These are phyloP conservation scores for Silene coronaria DNA, from an alignment of 179 eudicot genomes.

Conservation along the genomic window DNA sequence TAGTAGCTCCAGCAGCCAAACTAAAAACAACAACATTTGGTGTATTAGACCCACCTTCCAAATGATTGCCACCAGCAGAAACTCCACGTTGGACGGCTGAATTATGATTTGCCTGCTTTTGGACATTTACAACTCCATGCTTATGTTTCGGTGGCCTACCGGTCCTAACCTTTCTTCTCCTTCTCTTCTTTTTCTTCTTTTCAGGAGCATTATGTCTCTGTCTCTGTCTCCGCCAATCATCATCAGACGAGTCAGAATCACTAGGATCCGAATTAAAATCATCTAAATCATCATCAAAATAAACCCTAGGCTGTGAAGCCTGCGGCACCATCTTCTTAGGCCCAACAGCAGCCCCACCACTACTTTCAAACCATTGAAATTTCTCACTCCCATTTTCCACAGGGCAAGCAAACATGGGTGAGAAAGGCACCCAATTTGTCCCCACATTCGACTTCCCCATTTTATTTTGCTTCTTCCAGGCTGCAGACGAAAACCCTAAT, in stretches of 20 bases:
- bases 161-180: slow-evolving; percentile 21
- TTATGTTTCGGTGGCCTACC: slow-evolving; percentile 18
- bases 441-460: slow-evolving; percentile 26
- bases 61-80: slow-evolving; percentile 25
- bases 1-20: slow-evolving; percentile 25
- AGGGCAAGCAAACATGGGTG: slow-evolving; percentile 65
- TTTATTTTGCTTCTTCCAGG: slow-evolving; percentile 47
- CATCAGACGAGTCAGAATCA: slow-evolving; percentile 51
- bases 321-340: slow-evolving; percentile 19
- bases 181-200: slow-evolving; percentile 36
- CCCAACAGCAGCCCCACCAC: slow-evolving; percentile 21
- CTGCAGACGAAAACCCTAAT: slow-evolving; percentile 55
- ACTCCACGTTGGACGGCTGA: slow-evolving; percentile 18
- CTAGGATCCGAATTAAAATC: slow-evolving; percentile 40
- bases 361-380: slow-evolving; percentile 27
- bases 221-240: slow-evolving; percentile 41
- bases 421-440: slow-evolving; percentile 71
- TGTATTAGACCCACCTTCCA: slow-evolving; percentile 29
- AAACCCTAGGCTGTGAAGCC: slow-evolving; percentile 39
- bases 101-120: slow-evolving; percentile 18
- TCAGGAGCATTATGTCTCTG: slow-evolving; percentile 8
- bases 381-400: slow-evolving; percentile 21
- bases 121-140: slow-evolving; percentile 12
- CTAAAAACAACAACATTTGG: slow-evolving; percentile 20
- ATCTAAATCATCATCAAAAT: slow-evolving; percentile 51